phyloP scores from a whole-genome alignment of 2,329 filamentous ascomycete species.

The Scopulariopsis brevicaulis region DNA sequence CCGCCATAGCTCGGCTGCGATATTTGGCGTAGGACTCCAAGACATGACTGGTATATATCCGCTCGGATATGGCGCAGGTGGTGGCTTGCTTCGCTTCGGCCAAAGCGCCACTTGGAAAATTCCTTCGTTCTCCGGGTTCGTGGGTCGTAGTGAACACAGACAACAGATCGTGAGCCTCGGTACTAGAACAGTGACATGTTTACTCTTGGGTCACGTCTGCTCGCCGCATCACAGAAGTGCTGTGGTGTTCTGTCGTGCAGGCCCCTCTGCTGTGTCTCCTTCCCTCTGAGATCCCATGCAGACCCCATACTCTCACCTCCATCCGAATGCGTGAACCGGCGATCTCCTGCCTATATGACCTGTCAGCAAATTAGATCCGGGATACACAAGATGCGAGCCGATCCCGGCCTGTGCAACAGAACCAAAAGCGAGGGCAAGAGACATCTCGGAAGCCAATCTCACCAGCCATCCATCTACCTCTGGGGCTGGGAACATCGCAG shows the following conservation, averaged over 20 bases:
- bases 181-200: neutral
- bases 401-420: neutral
- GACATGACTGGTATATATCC: no score
- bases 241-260: neutral
- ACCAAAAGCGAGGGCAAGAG: neutral
- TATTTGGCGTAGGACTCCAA: no score
- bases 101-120: no score
- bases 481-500: neutral
- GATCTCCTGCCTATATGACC: neutral
- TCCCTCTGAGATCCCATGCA: neutral
- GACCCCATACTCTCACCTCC: neutral
- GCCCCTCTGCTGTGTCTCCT: neutral
- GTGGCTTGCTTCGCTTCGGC: no score
- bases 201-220: neutral
- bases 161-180: no score
- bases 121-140: no score
- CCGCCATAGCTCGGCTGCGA: no score
- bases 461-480: neutral
- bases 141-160: no score
- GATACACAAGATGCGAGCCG: neutral
- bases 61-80: no score
- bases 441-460: neutral
- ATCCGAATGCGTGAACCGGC: neutral
- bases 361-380: neutral
- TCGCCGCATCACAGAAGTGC: neutral